phyloP scores from a whole-genome alignment of 192 early-diverging fungal species.

The Backusella tuberculispora region DNA sequence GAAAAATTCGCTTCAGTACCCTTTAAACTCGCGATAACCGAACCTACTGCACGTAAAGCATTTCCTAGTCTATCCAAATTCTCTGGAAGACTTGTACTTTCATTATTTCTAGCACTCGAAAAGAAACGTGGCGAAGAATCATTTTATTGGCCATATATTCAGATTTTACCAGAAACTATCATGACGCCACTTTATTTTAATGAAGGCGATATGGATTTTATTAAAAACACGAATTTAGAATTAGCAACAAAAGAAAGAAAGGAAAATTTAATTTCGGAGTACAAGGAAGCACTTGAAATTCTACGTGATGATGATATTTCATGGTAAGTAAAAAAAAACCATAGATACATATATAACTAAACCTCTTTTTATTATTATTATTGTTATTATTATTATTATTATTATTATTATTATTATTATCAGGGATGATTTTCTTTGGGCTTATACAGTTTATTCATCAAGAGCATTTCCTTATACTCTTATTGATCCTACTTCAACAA shows the following conservation, averaged over 20 bases:
- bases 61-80: slow-evolving; percentile 28
- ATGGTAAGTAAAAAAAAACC: slow-evolving; percentile 29
- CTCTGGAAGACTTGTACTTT: slow-evolving; percentile 48
- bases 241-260: slow-evolving; percentile 49
- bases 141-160: slow-evolving; percentile 66
- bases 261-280: slow-evolving; percentile 37
- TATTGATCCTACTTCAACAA: slow-evolving; percentile 44
- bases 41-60: slow-evolving; percentile 45
- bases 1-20: slow-evolving; percentile 60
- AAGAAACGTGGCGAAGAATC: slow-evolving; percentile 39
- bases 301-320: slow-evolving; percentile 36
- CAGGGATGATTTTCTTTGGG: slow-evolving; percentile 64
- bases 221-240: slow-evolving; percentile 59
- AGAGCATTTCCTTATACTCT: slow-evolving; percentile 62
- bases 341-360: neutral
- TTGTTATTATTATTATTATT: too few relatives aligned
- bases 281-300: slow-evolving; percentile 33
- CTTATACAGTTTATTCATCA: slow-evolving; percentile 56
- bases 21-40: slow-evolving; percentile 51
- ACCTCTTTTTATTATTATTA: too few relatives aligned
- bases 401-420: too few relatives aligned
- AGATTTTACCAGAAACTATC: slow-evolving; percentile 57
- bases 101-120: slow-evolving; percentile 58
- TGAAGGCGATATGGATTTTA: slow-evolving; percentile 47
- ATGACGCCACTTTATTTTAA: slow-evolving; percentile 60